A percentile compares a stretch with the other conserved stretches of the same genome.
These are phyloP conservation scores for Metschnikowia baotianmanensis DNA, from an alignment of 805 yeast genomes.

Conservation along the genomic window DNA sequence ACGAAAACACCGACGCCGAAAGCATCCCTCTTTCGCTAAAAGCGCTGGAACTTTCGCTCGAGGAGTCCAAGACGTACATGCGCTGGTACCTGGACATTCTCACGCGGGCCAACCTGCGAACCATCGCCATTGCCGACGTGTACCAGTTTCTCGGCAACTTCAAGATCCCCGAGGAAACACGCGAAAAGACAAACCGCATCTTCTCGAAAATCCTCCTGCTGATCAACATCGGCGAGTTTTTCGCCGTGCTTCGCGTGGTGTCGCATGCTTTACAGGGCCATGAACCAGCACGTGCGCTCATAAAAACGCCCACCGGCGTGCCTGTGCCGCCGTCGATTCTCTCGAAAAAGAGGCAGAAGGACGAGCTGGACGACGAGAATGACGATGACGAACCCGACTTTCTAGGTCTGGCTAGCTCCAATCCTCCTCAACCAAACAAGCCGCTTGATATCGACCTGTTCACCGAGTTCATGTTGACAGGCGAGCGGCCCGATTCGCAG, in stretches of 20 bases:
- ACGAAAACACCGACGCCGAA: constrained; percentile 27
- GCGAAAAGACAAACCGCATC: constrained; percentile 49
- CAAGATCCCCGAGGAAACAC: constrained; percentile 51
- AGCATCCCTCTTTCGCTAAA: constrained; percentile 62
- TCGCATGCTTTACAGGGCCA: constrained; percentile 63
- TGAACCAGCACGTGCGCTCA: constrained; percentile 52
- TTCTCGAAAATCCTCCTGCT: constrained; percentile 52
- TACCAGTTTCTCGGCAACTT: constrained; percentile 76
- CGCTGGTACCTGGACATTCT: constrained; percentile 91
- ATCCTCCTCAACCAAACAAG: constrained; percentile 6
- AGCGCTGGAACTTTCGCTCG: constrained; percentile 64
- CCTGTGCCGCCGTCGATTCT: constrained; percentile 82
- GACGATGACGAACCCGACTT: constrained; percentile 9
- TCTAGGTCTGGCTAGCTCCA: constrained; percentile 2
- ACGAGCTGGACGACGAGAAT: constrained; percentile 34
- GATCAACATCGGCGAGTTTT: constrained; percentile 86
- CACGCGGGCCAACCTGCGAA: constrained; percentile 62
- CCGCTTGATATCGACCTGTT: constrained; percentile 82
- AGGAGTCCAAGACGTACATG: constrained; percentile 81
- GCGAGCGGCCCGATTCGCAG: constrained; percentile 59
- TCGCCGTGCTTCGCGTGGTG: constrained; percentile 76
- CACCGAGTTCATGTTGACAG: constrained; percentile 80
- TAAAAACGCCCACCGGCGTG: constrained; percentile 57
- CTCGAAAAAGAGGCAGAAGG: constrained; percentile 53
- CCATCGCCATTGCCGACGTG: constrained; percentile 74